Percentiles rank a stretch among this genome's conserved stretches.
These are phyloP conservation scores for Stenogyne calaminthoides DNA, from an alignment of 305 asterid species.

Conservation along the genomic window DNA sequence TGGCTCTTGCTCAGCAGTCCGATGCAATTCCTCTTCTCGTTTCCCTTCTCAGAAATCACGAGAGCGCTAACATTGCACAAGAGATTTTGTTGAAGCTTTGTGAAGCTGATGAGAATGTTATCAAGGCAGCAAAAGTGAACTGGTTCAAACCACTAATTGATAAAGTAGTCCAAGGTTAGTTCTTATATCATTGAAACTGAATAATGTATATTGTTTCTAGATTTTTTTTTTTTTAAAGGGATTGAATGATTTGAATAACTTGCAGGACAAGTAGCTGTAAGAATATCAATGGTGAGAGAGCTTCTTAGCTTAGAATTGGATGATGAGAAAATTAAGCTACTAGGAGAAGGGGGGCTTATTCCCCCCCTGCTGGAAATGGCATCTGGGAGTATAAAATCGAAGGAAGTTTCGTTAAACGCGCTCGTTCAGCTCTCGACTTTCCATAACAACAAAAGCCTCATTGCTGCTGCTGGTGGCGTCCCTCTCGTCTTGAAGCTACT, in stretches of 20 bases:
- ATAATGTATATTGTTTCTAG: not conserved
- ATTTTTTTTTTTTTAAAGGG: not conserved
- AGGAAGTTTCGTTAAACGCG: slow-evolving; percentile 45
- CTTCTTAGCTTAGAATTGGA: slow-evolving; percentile 46
- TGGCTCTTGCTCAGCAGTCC: slow-evolving; percentile 41
- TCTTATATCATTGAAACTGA: not conserved
- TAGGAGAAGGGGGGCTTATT: slow-evolving; percentile 51
- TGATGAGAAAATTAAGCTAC: slow-evolving; percentile 46
- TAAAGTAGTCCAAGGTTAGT: slow-evolving; percentile 49
- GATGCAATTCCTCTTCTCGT: slow-evolving; percentile 46
- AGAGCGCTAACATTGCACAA: slow-evolving; percentile 36
- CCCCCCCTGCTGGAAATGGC: slow-evolving; percentile 61
- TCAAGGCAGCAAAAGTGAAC: slow-evolving; percentile 53
- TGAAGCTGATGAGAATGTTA: slow-evolving; percentile 49
- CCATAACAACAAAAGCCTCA: slow-evolving; percentile 44
- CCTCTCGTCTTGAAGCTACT: slow-evolving; percentile 44
- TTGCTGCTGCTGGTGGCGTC: slow-evolving; percentile 52
- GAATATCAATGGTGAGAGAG: slow-evolving; percentile 51
- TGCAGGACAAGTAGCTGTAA: slow-evolving; percentile 52
- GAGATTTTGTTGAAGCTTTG: slow-evolving; percentile 52
- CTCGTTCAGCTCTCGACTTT: slow-evolving; percentile 49
- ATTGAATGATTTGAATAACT: not conserved
- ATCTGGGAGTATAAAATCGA: slow-evolving; percentile 48
- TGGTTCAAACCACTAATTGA: slow-evolving; percentile 58
- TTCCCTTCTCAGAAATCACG: slow-evolving; percentile 35